A percentile compares a stretch with the other conserved stretches of the same genome.
Evolutionary conservation across 148 eudicot genomes (phyloP).

Genomic region (Bassia scoparia): DNA sequence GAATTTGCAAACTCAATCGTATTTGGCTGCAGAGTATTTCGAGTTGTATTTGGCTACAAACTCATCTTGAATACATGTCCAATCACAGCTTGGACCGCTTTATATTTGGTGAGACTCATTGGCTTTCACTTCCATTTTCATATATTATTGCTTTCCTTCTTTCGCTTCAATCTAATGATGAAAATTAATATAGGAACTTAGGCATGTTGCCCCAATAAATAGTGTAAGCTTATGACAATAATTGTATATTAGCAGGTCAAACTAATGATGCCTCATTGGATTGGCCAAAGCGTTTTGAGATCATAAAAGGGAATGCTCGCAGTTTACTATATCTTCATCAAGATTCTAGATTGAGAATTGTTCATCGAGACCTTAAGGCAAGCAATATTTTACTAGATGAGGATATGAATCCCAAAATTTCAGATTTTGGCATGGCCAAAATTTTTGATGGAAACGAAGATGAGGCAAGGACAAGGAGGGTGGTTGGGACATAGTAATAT

Average conservation of each 20-base stretch:
- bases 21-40: too few relatives aligned
- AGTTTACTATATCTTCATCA: slow-evolving; percentile 36
- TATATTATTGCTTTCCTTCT: too few relatives aligned
- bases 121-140: background rate
- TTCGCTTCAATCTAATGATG: background rate
- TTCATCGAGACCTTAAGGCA: slow-evolving; percentile 34
- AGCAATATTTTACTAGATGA: slow-evolving; percentile 30
- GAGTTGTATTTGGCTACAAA: too few relatives aligned
- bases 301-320: slow-evolving; percentile 28
- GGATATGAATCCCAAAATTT: slow-evolving; percentile 36
- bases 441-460: slow-evolving; percentile 21
- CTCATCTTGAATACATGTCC: slow-evolving; percentile 26
- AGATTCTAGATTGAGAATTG: slow-evolving; percentile 33
- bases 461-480: slow-evolving; percentile 17
- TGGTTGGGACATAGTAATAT: slow-evolving; percentile 28
- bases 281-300: slow-evolving; percentile 28
- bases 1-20: too few relatives aligned
- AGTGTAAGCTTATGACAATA: background rate
- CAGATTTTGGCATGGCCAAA: slow-evolving; percentile 33
- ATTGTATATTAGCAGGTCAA: slow-evolving; percentile 22
- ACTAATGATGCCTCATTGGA: slow-evolving; percentile 9
- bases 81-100: slow-evolving; percentile 26
- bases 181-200: too few relatives aligned
- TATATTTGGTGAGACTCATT: slow-evolving; percentile 21
- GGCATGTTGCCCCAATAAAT: background rate